A percentile compares a stretch with the other conserved stretches of the same genome.
Evolutionary conservation across 2,329 filamentous ascomycete species (phyloP).

Genomic region (Trichoderma arundinaceum): DNA sequence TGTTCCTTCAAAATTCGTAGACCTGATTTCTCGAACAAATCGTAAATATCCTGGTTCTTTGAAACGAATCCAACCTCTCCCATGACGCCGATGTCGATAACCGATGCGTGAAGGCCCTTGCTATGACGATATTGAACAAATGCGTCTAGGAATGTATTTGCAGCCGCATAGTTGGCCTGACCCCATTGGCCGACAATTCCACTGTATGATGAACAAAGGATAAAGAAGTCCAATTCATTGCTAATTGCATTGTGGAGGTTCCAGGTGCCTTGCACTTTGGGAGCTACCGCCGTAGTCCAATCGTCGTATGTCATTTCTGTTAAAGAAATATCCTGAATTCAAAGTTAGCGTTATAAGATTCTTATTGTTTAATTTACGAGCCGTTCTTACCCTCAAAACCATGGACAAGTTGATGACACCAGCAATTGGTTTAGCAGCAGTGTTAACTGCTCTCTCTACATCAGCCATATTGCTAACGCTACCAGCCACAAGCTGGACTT

Average conservation of each 20-base stretch:
- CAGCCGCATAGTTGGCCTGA: conserved; percentile 48
- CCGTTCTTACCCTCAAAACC: conserved; percentile 37
- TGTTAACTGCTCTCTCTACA: conserved; percentile 37
- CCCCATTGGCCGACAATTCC: conserved; percentile 40
- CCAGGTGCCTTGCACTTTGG: conserved; percentile 46
- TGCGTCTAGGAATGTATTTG: conserved; percentile 50
- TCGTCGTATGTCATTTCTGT: conserved; percentile 44
- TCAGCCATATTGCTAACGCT: conserved; percentile 42
- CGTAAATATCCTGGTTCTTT: conserved; percentile 32
- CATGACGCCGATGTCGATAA: conserved; percentile 47
- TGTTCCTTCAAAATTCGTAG: conserved; percentile 35
- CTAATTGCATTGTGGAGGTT: conserved; percentile 42
- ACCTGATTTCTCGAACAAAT: conserved; percentile 31
- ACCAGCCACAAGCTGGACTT: conserved; percentile 40
- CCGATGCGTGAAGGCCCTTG: conserved; percentile 45
- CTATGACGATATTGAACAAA: conserved; percentile 46
- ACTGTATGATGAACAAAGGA: conserved; percentile 41
- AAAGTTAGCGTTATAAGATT: no score
- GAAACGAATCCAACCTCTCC: conserved; percentile 48
- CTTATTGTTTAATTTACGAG: no score
- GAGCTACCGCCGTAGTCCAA: conserved; percentile 38
- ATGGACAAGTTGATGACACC: conserved; percentile 51
- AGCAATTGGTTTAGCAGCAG: conserved; percentile 41
- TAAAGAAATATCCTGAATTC: conserved; percentile 13
- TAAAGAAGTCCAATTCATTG: conserved; percentile 44